phyloP scores from a whole-genome alignment of 1,284 basidiomycete species.

The Mycosarcoma maydis region DNA sequence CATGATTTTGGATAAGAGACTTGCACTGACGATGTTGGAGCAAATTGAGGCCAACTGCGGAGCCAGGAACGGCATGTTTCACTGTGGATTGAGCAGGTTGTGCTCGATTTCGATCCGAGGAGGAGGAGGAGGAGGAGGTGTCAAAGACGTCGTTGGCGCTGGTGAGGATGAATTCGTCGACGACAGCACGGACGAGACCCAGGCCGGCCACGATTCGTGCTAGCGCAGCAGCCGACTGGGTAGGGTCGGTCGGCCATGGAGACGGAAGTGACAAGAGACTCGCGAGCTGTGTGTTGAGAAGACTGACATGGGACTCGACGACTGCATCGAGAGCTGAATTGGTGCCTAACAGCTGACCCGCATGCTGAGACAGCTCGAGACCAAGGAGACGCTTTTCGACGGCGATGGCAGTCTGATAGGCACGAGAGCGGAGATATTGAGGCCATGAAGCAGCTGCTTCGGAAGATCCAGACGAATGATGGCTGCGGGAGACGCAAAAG shows the following conservation, averaged over 20 bases:
- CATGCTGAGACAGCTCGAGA: conserved; percentile 45
- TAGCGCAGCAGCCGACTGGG: conserved; percentile 19
- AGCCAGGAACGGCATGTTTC: conserved; percentile 36
- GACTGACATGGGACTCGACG: conserved; percentile 29
- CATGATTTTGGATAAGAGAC: conserved; percentile 43
- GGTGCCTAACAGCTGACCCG: conserved; percentile 19
- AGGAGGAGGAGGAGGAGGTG: conserved; percentile 10
- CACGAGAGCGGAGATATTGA: conserved; percentile 46
- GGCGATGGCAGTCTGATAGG: conserved; percentile 51
- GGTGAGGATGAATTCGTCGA: conserved; percentile 47
- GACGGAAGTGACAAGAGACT: conserved; percentile 33
- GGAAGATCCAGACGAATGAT: conserved; percentile 20
- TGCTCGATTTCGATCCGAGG: conserved; percentile 16
- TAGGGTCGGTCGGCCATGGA: conserved; percentile 34
- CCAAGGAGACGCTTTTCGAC: conserved; percentile 49
- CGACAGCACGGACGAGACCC: conserved; percentile 45
- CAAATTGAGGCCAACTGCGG: conserved; percentile 45
- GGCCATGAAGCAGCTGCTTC: conserved; percentile 39
- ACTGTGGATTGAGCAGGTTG: conserved; percentile 13
- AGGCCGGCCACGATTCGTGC: conserved; percentile 37
- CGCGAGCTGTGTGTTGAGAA: conserved; percentile 40
- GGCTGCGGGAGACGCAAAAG: conserved; percentile 41
- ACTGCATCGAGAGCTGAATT: conserved; percentile 20
- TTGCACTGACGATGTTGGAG: conserved; percentile 58
- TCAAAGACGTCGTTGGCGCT: conserved; percentile 41